phyloP scores from a whole-genome alignment of 345 rosid species.

The Zanthoxylum bungeanum region DNA sequence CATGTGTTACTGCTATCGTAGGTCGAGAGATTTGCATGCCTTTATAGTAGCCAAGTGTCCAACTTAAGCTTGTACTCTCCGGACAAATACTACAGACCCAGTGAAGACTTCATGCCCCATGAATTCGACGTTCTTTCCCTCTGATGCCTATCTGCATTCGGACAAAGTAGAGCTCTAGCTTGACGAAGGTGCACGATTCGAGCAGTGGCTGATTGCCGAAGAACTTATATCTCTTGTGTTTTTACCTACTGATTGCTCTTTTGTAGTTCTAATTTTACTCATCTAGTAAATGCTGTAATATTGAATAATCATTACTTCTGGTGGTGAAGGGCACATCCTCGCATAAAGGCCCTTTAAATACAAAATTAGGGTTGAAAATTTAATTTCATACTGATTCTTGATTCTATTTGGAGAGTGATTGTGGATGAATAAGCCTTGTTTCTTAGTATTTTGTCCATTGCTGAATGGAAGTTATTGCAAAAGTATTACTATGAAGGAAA shows the following conservation, averaged over 20 bases:
- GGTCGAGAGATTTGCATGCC: conserved; percentile 99
- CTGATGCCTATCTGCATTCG: conserved; percentile 20
- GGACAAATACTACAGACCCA: conserved; percentile 85
- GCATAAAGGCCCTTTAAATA: background rate
- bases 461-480: too few relatives aligned
- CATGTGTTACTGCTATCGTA: conserved; percentile 18
- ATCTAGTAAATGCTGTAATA: background rate
- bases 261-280: background rate
- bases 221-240: background rate
- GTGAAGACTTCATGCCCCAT: conserved; percentile 96
- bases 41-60: conserved; percentile 89
- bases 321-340: background rate
- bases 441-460: too few relatives aligned
- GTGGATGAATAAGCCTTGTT: too few relatives aligned
- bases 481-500: too few relatives aligned
- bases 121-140: conserved; percentile 71
- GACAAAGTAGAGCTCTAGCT: background rate
- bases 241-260: background rate
- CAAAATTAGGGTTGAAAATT: background rate
- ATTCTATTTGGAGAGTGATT: too few relatives aligned
- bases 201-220: background rate
- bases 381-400: background rate
- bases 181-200: background rate
- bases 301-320: background rate
- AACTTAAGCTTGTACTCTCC: conserved; percentile 90